phyloP scores from a whole-genome alignment of 139 green algal species.

The Chlamydomonas sphaeroides region DNA sequence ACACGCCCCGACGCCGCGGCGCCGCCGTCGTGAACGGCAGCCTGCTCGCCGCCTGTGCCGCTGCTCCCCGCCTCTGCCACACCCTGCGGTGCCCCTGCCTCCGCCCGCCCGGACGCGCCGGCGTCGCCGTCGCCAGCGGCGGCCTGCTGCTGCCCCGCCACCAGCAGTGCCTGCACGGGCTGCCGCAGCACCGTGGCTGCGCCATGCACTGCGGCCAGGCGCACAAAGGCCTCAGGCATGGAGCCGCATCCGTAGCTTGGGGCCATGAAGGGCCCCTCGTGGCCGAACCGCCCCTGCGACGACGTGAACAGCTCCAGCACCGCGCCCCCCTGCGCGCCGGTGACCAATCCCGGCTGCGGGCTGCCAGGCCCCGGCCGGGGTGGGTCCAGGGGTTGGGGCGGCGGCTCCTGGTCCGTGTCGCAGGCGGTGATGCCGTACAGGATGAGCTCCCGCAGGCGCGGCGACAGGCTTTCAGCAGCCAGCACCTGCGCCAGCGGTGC shows the following conservation, averaged over 20 bases:
- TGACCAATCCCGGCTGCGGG: not conserved
- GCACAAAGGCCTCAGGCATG: slow-evolving; percentile 67
- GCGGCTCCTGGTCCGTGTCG: slow-evolving; percentile 31
- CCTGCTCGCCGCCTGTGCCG: too few species aligned
- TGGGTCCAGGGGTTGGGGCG: not conserved
- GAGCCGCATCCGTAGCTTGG: slow-evolving; percentile 76
- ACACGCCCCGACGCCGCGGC: not conserved
- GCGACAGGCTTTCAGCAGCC: slow-evolving; percentile 49
- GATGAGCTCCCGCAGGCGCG: slow-evolving; percentile 64
- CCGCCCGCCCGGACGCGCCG: too few species aligned
- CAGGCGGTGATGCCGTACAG: slow-evolving; percentile 74
- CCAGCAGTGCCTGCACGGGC: slow-evolving; percentile 40
- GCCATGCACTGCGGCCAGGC: slow-evolving; percentile 57
- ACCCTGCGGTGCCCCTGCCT: not conserved
- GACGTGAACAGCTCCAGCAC: slow-evolving; percentile 62
- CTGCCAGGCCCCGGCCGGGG: too few species aligned
- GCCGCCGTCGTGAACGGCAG: too few species aligned
- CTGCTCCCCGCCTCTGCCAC: too few species aligned
- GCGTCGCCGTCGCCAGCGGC: too few species aligned
- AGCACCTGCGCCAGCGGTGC: slow-evolving; percentile 1
- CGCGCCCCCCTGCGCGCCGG: not conserved
- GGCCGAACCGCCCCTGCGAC: slow-evolving; percentile 59
- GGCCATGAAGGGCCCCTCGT: slow-evolving; percentile 68
- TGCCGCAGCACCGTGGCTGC: slow-evolving; percentile 66
- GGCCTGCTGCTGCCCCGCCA: slow-evolving; percentile 14